Percentiles rank a stretch among this genome's conserved stretches.
Conservation (phyloP, 441 rosid species). For the Croton laevigatus region DNA sequence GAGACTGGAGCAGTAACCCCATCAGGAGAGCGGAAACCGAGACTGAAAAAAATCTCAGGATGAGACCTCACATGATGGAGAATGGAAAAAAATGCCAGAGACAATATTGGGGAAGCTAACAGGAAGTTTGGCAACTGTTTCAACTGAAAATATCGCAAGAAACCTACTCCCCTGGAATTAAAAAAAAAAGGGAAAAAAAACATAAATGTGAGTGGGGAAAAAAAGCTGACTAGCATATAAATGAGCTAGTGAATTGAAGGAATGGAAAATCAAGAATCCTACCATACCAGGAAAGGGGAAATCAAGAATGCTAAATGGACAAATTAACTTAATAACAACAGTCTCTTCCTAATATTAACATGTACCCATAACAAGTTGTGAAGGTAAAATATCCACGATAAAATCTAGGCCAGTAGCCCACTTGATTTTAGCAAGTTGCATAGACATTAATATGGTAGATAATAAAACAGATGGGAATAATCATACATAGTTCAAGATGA, state of each 20-base stretch:
- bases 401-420: not conserved
- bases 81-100: conserved; percentile 65
- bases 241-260: not conserved
- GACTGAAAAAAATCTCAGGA: conserved; percentile 46
- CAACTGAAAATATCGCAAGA: conserved; percentile 74
- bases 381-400: not conserved
- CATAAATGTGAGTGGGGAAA: conserved; percentile 4
- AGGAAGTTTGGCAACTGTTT: conserved; percentile 94
- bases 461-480: not conserved
- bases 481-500: conserved; percentile 14
- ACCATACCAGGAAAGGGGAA: not conserved
- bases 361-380: not conserved
- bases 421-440: conserved; percentile 4
- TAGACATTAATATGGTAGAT: not conserved
- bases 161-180: conserved; percentile 78
- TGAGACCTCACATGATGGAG: conserved; percentile 50
- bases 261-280: not conserved
- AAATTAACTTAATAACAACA: not conserved
- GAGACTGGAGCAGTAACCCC: conserved; percentile 34
- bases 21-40: conserved; percentile 60
- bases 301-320: not conserved
- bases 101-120: conserved; percentile 82
- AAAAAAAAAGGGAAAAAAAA: conserved; percentile 15
- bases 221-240: not conserved
- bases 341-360: not conserved